Conservation (phyloP, 2,329 filamentous ascomycete species). For the Colletotrichum cuscutae region DNA sequence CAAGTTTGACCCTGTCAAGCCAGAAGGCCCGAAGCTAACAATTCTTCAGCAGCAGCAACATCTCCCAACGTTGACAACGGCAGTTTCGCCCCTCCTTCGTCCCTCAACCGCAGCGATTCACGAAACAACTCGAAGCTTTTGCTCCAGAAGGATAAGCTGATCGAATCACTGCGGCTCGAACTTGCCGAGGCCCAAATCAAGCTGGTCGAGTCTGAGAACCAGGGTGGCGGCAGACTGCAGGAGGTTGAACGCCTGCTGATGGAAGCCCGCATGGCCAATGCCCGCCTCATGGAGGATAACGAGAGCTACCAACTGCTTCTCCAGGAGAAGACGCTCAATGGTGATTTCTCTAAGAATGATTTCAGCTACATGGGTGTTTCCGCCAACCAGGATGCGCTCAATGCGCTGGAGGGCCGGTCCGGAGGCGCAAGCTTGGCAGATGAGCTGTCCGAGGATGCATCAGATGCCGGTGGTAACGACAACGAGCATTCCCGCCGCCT, state of each 20-base stretch:
- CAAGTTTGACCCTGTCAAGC: constrained; percentile 47
- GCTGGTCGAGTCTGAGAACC: constrained; percentile 92
- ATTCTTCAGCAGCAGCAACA: constrained; percentile 43
- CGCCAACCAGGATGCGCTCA: constrained; percentile 72
- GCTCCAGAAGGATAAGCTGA: constrained; percentile 95
- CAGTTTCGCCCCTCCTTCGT: constrained; percentile 88
- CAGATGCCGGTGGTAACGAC: constrained; percentile 70
- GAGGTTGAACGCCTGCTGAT: constrained; percentile 92
- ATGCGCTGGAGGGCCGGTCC: constrained; percentile 68
- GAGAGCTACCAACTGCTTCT: constrained; percentile 97
- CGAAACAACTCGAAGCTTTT: constrained; percentile 90
- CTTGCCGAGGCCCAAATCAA: constrained; percentile 96
- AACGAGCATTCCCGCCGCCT: constrained; percentile 72
- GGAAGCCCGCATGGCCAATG: constrained; percentile 95
- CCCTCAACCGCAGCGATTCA: constrained; percentile 87
- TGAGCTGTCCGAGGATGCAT: constrained; percentile 78
- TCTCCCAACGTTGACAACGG: constrained; percentile 77
- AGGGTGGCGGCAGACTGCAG: constrained; percentile 85
- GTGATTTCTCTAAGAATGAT: constrained; percentile 86
- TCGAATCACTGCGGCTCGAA: constrained; percentile 90
- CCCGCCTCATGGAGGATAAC: constrained; percentile 96
- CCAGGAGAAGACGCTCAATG: constrained; percentile 94
- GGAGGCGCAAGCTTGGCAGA: constrained; percentile 77
- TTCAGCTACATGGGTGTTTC: constrained; percentile 74
- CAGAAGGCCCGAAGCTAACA: constrained; percentile 18